phyloP scores from a whole-genome alignment of 2,329 filamentous ascomycete genomes.

The Lachnellula subtilissima region DNA sequence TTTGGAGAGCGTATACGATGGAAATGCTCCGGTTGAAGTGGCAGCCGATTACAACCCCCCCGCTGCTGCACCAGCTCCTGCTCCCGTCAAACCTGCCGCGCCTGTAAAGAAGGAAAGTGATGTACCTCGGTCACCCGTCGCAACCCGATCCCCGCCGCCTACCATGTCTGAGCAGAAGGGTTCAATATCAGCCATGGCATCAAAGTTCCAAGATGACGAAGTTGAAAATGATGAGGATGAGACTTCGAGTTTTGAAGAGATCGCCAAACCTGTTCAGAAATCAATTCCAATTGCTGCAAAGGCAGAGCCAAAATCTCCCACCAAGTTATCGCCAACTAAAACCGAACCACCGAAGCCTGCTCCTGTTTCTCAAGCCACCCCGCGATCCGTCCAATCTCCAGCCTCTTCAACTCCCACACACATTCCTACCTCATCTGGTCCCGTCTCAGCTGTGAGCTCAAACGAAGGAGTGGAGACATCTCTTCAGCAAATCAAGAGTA shows the following conservation, averaged over 20 bases:
- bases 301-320: constrained; percentile 36
- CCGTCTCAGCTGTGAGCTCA: constrained; percentile 33
- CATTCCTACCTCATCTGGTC: constrained; percentile 36
- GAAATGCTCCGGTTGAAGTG: constrained; percentile 73
- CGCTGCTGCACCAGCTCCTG: constrained; percentile 39
- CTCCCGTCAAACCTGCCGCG: constrained; percentile 38
- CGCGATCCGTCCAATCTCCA: constrained; percentile 17
- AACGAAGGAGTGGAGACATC: constrained; percentile 54
- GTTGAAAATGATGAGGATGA: constrained; percentile 52
- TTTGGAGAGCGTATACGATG: constrained; percentile 86
- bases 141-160: constrained; percentile 50
- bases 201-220: constrained; percentile 75
- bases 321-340: constrained; percentile 33
- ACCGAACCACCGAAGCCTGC: constrained; percentile 30
- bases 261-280: constrained; percentile 69
- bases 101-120: constrained; percentile 49
- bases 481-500: constrained; percentile 69
- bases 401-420: constrained; percentile 22
- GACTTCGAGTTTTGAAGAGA: constrained; percentile 80
- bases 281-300: constrained; percentile 36
- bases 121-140: constrained; percentile 38
- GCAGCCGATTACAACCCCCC: constrained; percentile 62
- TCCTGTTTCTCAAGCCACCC: constrained; percentile 21
- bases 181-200: constrained; percentile 79
- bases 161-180: constrained; percentile 79